These are phyloP conservation scores for Nitzschia sp. DNA, from an alignment of 108 stramenopile species.

Conservation along the genomic window DNA sequence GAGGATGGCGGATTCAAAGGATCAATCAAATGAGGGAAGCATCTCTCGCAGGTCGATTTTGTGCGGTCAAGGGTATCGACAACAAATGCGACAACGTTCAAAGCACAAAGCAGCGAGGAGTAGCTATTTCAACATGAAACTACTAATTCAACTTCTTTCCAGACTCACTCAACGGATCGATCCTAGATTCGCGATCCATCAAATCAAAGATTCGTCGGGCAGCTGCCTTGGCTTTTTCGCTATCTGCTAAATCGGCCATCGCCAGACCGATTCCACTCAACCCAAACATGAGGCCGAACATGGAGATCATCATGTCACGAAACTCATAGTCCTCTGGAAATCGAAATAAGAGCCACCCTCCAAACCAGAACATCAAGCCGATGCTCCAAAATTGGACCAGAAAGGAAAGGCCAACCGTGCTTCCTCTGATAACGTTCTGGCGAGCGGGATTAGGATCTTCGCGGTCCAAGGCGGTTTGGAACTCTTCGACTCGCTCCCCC, in stretches of 20 bases:
- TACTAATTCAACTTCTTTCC: constrained; percentile 48
- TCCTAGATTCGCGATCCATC: constrained; percentile 48
- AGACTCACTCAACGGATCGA: constrained; percentile 52
- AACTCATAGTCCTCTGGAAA: constrained; percentile 41
- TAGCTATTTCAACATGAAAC: no score
- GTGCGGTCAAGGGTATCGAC: no score
- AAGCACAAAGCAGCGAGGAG: no score
- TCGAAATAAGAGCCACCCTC: constrained; percentile 52
- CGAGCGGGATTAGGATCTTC: constrained; percentile 35
- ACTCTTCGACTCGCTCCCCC: constrained; percentile 29
- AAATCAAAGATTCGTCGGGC: constrained; percentile 58
- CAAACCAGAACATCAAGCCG: constrained; percentile 69
- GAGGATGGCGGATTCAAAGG: no score
- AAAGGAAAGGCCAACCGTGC: constrained; percentile 33
- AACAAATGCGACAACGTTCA: no score
- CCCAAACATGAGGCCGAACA: constrained; percentile 64
- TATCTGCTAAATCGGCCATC: constrained; percentile 46
- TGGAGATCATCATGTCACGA: constrained; percentile 60
- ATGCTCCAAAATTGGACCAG: constrained; percentile 59
- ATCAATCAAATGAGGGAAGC: no score
- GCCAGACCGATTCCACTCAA: constrained; percentile 62
- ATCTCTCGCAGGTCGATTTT: no score
- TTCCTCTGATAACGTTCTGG: constrained; percentile 37
- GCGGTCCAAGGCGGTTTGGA: constrained; percentile 27
- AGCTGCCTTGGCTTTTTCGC: constrained; percentile 51